Base-by-base conservation (phyloP, 352 stramenopile species). In the Nannochloropsis limnetica region DNA sequence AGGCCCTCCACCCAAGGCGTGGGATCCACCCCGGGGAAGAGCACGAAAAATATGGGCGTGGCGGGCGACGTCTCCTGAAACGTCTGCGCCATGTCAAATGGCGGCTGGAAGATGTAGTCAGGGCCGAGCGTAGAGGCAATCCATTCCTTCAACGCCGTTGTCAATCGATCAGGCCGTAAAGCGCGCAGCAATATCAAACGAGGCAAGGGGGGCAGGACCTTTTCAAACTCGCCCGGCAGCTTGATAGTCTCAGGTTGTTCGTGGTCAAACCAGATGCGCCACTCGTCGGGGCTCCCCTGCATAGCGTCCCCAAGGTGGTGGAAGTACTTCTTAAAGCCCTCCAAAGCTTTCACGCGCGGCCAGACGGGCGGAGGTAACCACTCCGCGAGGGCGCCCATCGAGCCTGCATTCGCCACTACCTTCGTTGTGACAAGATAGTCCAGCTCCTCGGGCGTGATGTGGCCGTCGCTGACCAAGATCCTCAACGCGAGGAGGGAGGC, bases 201-300 rank as follows among this genome's bases (percentile, higher is more conserved):
- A 85, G 97, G 91, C 83, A 97, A 97, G 15, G 92, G 89, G 0
- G 89, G 94, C 79, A 97, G 89, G 80, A 94, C 95, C 82, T 96
- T 92, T 82, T 97, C 91, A 1, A 95, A 87, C 83, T 98, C 93
- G 2, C 95, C 95, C 32, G 96, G 95, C 1, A 98, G 89, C 82
- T 96, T 96, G 27, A 93, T 90, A 20, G 91, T 88, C 88, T 99
- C 95, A 1, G 93, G 93, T 81, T 97, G 93, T 86, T 97, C 93
- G 0, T 93, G 89, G 43, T 96, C 93, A 87, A 98, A 98, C 94
- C 94, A 99, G 84, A 93, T 92, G 29, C 90, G 85, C 95, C 95
- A 99, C 43, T 98, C 95, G 83, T 99, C 95, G 0, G 93, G 94
- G 79, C 98, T 94, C 74, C 93, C 96, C 85, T 98, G 96, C 85